These are phyloP conservation scores for Penicillium canescens DNA, from an alignment of 495 filamentous ascomycete species.

Conservation along the genomic window DNA sequence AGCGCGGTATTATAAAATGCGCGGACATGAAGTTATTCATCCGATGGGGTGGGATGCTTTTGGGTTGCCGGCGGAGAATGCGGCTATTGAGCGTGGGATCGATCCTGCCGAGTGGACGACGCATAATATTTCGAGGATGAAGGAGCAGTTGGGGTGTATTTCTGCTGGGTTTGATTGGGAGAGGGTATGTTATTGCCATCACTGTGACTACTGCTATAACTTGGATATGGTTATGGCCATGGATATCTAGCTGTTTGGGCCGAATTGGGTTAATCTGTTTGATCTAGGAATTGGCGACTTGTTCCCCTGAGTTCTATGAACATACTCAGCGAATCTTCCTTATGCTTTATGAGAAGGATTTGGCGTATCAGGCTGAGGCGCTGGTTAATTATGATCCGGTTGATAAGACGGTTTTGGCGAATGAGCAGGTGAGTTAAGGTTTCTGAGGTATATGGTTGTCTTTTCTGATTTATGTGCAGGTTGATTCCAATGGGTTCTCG, in stretches of 20 bases:
- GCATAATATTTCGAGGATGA: conserved; percentile 80
- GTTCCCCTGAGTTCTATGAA: conserved; percentile 79
- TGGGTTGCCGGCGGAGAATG: conserved; percentile 88
- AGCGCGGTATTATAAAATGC: conserved; percentile 73
- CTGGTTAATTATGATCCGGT: conserved; percentile 89
- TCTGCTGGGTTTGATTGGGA: conserved; percentile 82
- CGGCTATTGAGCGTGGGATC: conserved; percentile 83
- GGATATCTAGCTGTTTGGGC: background rate
- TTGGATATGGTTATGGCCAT: background rate
- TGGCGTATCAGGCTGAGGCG: conserved; percentile 79
- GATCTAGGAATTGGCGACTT: conserved; percentile 75
- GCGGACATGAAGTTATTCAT: conserved; percentile 73
- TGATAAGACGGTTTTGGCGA: conserved; percentile 85
- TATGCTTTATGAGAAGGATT: conserved; percentile 63
- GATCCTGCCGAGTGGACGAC: conserved; percentile 78
- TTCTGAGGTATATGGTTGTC: conserved; percentile 1
- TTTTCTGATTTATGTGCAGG: conserved; percentile 31
- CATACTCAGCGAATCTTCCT: conserved; percentile 87
- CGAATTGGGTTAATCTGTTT: conserved; percentile 6
- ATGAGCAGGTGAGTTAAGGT: conserved; percentile 62
- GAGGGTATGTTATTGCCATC: conserved; percentile 53
- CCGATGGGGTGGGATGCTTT: conserved; percentile 97
- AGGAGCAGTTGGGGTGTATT: conserved; percentile 73
- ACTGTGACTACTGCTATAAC: background rate
- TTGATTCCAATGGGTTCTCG: conserved; percentile 77